These are phyloP conservation scores for Starmerella apis DNA, from an alignment of 805 yeast species.

Conservation along the genomic window DNA sequence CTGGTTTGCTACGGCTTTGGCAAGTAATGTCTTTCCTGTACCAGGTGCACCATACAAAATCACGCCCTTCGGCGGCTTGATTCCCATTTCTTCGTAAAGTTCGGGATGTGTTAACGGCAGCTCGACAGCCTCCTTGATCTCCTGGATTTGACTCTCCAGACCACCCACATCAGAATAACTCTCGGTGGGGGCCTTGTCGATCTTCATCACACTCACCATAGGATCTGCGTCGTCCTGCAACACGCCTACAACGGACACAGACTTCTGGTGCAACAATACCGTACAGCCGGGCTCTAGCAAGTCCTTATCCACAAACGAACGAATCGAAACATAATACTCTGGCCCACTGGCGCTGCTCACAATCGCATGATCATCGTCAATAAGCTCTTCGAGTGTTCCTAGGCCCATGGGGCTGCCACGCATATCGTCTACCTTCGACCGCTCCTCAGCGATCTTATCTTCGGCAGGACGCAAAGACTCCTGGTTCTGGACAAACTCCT, in stretches of 20 bases:
- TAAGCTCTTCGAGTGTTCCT: slow-evolving; percentile 92
- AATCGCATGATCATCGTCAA: slow-evolving; percentile 98
- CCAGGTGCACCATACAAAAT: slow-evolving; percentile 97
- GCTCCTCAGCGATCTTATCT: slow-evolving; percentile 90
- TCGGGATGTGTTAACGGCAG: slow-evolving; percentile 94
- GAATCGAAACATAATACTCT: slow-evolving; percentile 89
- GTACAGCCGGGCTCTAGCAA: slow-evolving; percentile 94
- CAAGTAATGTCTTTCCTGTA: slow-evolving; percentile 89
- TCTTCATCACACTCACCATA: slow-evolving; percentile 93
- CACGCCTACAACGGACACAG: slow-evolving; percentile 96
- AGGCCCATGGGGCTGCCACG: slow-evolving; percentile 95
- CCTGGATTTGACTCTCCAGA: slow-evolving; percentile 88
- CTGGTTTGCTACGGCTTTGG: slow-evolving; percentile 97
- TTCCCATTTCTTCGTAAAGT: slow-evolving; percentile 96
- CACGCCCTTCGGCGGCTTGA: slow-evolving; percentile 96
- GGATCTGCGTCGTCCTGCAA: slow-evolving; percentile 97
- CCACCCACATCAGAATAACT: slow-evolving; percentile 97
- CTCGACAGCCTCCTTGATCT: slow-evolving; percentile 94
- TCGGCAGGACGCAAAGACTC: slow-evolving; percentile 93
- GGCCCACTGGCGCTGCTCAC: slow-evolving; percentile 94
- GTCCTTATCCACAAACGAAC: slow-evolving; percentile 95
- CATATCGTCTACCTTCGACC: slow-evolving; percentile 87
- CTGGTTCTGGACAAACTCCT: slow-evolving; percentile 89
- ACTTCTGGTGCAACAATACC: slow-evolving; percentile 86
- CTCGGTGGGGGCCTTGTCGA: slow-evolving; percentile 95